Evolutionary conservation across 2,329 filamentous ascomycete genomes (phyloP), one percentile per base, ranked within the genome.

Genomic region (Plectosphaerella cucumerina): DNA sequence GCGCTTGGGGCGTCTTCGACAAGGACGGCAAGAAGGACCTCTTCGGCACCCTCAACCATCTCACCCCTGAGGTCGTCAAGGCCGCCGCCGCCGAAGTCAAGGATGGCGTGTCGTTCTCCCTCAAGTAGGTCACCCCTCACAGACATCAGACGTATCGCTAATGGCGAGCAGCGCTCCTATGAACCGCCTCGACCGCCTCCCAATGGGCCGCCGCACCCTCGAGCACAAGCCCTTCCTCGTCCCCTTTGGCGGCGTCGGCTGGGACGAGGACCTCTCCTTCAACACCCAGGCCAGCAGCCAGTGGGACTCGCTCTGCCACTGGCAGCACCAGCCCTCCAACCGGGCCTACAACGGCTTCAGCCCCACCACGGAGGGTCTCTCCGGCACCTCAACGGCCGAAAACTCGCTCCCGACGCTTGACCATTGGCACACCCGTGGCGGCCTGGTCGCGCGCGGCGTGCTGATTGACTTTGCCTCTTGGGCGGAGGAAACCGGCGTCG

Each of bases 281-380:
- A 82, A 83, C 60, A 83, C 79, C 0, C 79, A 84, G 57, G 64
- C 65, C 33, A 74, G 73, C 49, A 77, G 71, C 21, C 80, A 84
- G 61, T 84, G 78, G 80, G 80, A 84, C 56, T 74, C 74, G 46
- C 64, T 80, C 1, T 67, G 69, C 22, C 75, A 79, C 58, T 72
- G 74, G 56, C 65, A 69, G n/a, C 72, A 77, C 49, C 65, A 72
- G 48, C 58, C 66, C 0, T 69, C 69, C 3, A 70, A 68, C 1
- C 59, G 69, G 1, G 71, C 73, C 11, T 83, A 82, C 60, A 82
- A 82, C 50, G 76, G 76, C 31, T 58, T 68, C 46, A 58, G 70
- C 49, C 71, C 72, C 3, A 67, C 62, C 4, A 59, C 61, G 47
- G 65, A 70, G 11, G 55, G 55, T 0, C 61, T 77, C 8, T 50